phyloP scores from a whole-genome alignment of 2,329 filamentous ascomycete genomes.

The Talaromyces pinophilus region DNA sequence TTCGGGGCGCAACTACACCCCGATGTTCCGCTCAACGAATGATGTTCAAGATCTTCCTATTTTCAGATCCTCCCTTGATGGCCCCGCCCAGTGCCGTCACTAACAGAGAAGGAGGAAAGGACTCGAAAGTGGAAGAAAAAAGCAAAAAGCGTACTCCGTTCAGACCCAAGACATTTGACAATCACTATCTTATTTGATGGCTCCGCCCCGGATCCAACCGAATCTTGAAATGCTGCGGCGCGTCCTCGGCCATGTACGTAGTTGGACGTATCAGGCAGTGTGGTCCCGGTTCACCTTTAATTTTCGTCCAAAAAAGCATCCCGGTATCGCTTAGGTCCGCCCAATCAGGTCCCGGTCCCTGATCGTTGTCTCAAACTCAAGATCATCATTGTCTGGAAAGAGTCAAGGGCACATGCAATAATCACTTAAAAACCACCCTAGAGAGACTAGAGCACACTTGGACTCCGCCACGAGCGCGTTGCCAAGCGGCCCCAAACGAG shows the following conservation, averaged over 20 bases:
- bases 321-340: neutral
- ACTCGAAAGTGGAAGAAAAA: neutral
- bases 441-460: slow-evolving; percentile 1
- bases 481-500: slow-evolving; percentile 20
- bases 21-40: slow-evolving; percentile 2
- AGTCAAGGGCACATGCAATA: slow-evolving; percentile 9
- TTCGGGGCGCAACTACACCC: neutral
- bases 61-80: slow-evolving; percentile 9
- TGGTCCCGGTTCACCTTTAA: neutral
- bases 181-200: slow-evolving; percentile 15
- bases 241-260: slow-evolving; percentile 11
- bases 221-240: slow-evolving; percentile 10
- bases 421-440: neutral
- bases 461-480: slow-evolving; percentile 16
- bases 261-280: neutral
- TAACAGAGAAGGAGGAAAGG: neutral
- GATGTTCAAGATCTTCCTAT: neutral
- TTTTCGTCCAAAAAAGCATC: slow-evolving; percentile 1
- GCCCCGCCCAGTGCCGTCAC: slow-evolving; percentile 11
- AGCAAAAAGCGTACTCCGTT: neutral
- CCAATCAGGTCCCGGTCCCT: slow-evolving; percentile 13
- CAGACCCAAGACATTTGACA: neutral
- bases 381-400: slow-evolving; percentile 11
- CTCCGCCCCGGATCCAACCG: slow-evolving; percentile 11
- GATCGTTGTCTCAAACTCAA: slow-evolving; percentile 17